Percentiles rank a stretch among this genome's conserved stretches.
These are phyloP conservation scores for Phytopythium cucurbitacearum DNA, from an alignment of 352 stramenopile genomes.

Conservation along the genomic window DNA sequence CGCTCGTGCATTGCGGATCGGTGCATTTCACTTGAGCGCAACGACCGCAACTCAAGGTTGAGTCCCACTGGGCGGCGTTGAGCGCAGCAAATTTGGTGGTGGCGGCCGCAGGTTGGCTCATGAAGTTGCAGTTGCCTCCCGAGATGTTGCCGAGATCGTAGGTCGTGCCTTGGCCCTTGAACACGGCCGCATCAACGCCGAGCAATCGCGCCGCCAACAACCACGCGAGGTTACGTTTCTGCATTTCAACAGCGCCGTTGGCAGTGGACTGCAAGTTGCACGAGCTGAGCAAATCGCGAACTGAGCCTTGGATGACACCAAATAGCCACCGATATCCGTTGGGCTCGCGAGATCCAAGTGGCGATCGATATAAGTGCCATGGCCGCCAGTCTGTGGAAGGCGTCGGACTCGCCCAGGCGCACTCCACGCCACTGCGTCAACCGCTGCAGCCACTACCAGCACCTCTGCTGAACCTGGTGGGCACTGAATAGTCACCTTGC, in stretches of 20 bases:
- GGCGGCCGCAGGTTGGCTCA: constrained; percentile 34
- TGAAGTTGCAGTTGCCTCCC: constrained; percentile 66
- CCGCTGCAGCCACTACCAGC: too few relatives aligned
- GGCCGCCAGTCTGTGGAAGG: too few relatives aligned
- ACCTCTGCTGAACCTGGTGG: too few relatives aligned
- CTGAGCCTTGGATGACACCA: too few relatives aligned
- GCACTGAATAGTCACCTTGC: too few relatives aligned
- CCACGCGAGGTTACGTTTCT: not conserved
- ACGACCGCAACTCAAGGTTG: constrained; percentile 36
- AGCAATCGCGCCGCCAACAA: not conserved
- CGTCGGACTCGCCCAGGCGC: too few relatives aligned
- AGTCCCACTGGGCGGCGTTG: constrained; percentile 56
- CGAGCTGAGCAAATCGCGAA: not conserved
- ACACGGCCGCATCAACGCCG: not conserved
- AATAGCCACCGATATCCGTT: too few relatives aligned
- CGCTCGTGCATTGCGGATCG: constrained; percentile 33
- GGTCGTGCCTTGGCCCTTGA: constrained; percentile 15
- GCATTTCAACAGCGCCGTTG: not conserved
- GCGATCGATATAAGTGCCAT: too few relatives aligned
- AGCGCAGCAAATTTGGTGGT: constrained; percentile 59
- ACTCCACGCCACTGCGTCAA: too few relatives aligned
- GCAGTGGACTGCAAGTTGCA: not conserved
- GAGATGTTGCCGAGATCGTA: constrained; percentile 31
- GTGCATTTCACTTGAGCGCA: constrained; percentile 45
- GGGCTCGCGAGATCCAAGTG: too few relatives aligned